Conservation (phyloP, 345 rosid genomes). For the Raphanus raphanistrum region DNA sequence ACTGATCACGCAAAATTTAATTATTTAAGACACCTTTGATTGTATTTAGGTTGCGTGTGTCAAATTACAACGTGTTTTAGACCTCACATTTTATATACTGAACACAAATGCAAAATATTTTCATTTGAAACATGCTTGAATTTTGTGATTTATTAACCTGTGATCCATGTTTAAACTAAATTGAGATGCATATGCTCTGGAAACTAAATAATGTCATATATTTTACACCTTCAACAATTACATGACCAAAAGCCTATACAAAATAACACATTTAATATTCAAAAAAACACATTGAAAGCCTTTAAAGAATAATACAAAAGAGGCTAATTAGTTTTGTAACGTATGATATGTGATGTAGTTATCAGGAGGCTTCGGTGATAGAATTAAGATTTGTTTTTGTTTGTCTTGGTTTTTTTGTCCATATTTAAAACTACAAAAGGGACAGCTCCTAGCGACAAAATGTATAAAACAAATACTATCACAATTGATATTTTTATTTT, state of each 20-base stretch:
- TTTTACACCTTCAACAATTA: background rate
- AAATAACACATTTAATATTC: background rate
- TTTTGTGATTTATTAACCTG: background rate
- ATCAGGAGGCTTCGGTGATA: background rate
- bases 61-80: background rate
- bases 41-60: background rate
- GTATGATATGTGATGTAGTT: constrained; percentile 28
- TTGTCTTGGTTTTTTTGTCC: background rate
- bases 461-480: constrained; percentile 3
- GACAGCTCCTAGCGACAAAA: constrained; percentile 32
- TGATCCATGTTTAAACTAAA: background rate
- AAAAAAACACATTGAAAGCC: background rate
- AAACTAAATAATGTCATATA: background rate
- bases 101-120: background rate
- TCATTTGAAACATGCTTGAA: constrained; percentile 1
- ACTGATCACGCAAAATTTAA: background rate
- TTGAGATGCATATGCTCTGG: background rate
- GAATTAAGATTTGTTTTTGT: background rate
- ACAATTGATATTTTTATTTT: background rate
- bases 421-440: constrained; percentile 5
- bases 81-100: background rate
- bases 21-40: background rate
- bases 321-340: constrained; percentile 8
- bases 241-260: background rate
- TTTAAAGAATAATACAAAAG: constrained; percentile 5